A percentile compares a stretch with the other conserved stretches of the same genome.
These are phyloP conservation scores for Rosa rugosa DNA, from an alignment of 306 rosid genomes.

Conservation along the genomic window DNA sequence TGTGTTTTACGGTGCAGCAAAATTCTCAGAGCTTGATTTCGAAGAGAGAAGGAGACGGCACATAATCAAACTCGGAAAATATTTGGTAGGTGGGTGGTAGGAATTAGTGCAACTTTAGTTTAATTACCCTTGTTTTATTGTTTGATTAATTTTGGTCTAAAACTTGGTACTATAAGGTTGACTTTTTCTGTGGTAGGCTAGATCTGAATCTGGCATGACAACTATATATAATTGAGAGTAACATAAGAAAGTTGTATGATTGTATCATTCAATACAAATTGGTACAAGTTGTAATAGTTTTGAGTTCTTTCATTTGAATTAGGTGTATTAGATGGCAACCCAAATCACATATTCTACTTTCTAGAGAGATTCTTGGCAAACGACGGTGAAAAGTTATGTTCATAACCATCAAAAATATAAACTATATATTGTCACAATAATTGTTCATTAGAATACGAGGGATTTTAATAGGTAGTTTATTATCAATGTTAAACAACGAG, in stretches of 20 bases:
- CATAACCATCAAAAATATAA: too few species aligned
- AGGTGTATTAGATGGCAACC: background rate
- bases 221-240: background rate
- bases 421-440: too few species aligned
- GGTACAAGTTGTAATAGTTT: background rate
- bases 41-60: background rate
- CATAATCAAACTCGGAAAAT: background rate
- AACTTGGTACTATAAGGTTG: background rate
- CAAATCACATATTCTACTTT: background rate
- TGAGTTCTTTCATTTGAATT: background rate
- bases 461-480: too few species aligned
- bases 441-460: too few species aligned
- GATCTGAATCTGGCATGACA: background rate
- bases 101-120: background rate
- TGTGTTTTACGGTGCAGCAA: background rate
- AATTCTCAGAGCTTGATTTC: background rate
- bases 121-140: background rate
- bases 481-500: background rate
- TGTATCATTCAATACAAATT: background rate
- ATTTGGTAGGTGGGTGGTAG: background rate
- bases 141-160: background rate
- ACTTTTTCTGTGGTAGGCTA: background rate
- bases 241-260: background rate
- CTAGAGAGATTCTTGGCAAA: background rate
- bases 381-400: background rate